These are phyloP conservation scores for Warburgia ugandensis DNA, from an alignment of 164 flowering plant genomes.

Conservation along the genomic window DNA sequence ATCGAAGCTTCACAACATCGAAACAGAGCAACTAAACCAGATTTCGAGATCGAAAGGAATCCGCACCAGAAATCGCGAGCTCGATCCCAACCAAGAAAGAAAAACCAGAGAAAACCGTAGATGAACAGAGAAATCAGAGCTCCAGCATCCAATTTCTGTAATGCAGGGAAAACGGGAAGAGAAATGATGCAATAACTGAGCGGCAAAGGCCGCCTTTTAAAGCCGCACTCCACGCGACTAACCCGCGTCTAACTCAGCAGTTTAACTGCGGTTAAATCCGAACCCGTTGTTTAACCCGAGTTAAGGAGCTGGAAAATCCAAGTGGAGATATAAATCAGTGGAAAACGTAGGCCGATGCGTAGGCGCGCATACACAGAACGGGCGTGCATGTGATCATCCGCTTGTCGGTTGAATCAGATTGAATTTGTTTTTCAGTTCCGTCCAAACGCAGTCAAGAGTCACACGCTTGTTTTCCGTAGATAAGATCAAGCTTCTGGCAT, in stretches of 20 bases:
- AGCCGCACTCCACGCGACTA: slow-evolving; percentile 11
- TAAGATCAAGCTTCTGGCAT: too few relatives aligned
- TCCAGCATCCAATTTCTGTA: slow-evolving; percentile 20
- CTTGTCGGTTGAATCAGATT: too few relatives aligned
- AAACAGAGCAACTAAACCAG: background rate
- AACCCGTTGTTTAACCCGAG: slow-evolving; percentile 1
- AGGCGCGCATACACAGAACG: too few relatives aligned
- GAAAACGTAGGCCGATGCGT: too few relatives aligned
- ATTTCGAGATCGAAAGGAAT: slow-evolving; percentile 5
- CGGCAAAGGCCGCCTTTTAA: slow-evolving; percentile 9
- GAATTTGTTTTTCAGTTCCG: too few relatives aligned
- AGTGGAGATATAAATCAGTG: background rate
- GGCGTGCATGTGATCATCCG: too few relatives aligned
- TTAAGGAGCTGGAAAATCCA: background rate
- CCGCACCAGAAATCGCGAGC: slow-evolving; percentile 8
- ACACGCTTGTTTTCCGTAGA: too few relatives aligned
- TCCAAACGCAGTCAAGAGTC: too few relatives aligned
- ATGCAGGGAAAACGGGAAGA: background rate
- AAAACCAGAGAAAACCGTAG: slow-evolving; percentile 2
- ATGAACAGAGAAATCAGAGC: slow-evolving; percentile 8
- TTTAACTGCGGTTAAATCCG: slow-evolving; percentile 25
- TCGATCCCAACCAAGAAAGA: background rate
- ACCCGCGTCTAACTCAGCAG: slow-evolving; percentile 5
- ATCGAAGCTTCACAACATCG: background rate
- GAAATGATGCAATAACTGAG: slow-evolving; percentile 4